Evolutionary conservation across 139 green algal genomes (phyloP), one percentile per base, ranked within the genome.

Genomic region (Chlamydomonas sp.): DNA sequence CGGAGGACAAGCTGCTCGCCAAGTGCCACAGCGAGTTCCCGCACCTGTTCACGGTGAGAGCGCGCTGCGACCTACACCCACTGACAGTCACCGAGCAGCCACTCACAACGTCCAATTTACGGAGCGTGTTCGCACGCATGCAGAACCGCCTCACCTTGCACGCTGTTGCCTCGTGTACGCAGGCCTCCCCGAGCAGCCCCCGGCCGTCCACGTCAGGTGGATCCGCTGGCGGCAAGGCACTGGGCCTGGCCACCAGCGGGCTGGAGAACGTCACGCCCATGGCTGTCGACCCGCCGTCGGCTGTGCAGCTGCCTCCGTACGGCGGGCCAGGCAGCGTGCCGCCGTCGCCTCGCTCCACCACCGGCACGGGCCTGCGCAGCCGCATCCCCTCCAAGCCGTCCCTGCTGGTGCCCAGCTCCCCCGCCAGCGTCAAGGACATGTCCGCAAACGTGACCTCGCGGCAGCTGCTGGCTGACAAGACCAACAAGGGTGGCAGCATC

Each of bases 1-100:
- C 90, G 20, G 86, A 94, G 79, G 88, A 90, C 1, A 79, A 91
- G 61, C 79, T 94, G 16, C 58, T 93, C 15, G 83, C 87, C n/a
- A 77, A 90, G 16, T 92, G 90, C 61, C 86, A 91, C 58, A 72
- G 74, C 9, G 86, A 92, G 77, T 83, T 86, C 63, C 64, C 80
- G n/a, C 72, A 90, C 62, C 88, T 94, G 6, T 84, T 92, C 20
- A 57, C 84, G 80, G 87, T 90, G 71, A 77, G 85, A 58, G 16
- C 58, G 69, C 64, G 31, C 31, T 49, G 31, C 31, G 31, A 49
- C 31, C 31, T 49, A 49, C 31, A 49, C 31, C 31, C 31, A 49
- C 31, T 49, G 31, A 49, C 31, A 49, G 31, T 49, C 31, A 49
- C 31, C 31, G 31, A 49, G 31, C 31, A 49, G 31, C 31, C 31